Base-by-base conservation (phyloP, 495 filamentous ascomycete species). In the Tricharina praecox region DNA sequence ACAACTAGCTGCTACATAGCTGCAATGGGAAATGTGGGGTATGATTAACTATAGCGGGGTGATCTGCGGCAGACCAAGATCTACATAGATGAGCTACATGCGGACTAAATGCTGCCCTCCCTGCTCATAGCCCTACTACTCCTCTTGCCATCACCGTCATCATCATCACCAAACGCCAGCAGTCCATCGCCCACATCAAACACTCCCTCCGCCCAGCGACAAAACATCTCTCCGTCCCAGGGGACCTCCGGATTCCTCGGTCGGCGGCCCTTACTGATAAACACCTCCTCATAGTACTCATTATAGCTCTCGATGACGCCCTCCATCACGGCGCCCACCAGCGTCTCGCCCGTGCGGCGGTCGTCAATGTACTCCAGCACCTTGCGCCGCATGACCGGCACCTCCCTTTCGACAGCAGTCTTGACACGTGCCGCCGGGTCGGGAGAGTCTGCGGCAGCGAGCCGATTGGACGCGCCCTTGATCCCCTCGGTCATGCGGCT, bases 171-270 rank as follows among this genome's bases (percentile, higher is more conserved):
- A 43, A 62, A 56, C 36, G 56, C 58, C 4, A 63, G 30, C 28
- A 63, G 58, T 23, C 66, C 55, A 9, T 68, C 55, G 2, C 71
- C 70, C 36, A 79, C 72, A 16, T 62, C 62, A 60, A 79, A 79
- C 2, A 76, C 62, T 23, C 65, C 65, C 43, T 68, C 70, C 42
- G 68, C 72, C 75, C 75, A 79, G 48, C 72, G 70, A 1, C 63
- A 66, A 60, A 79, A 79, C 10, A 67, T 75, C 52, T 77, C 72
- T n/a, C 70, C 62, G 61, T 78, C 74, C 75, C 73, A 78, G n/a
- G 73, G 64, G 19, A 66, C 71, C 39, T 37, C 52, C 26, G 49
- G 34, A 21, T 48, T 55, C 8, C 45, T 35, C 4, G 51, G 56
- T 28, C 35, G 44, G 34, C 44, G 45, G 8, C 30, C 56, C 19